A percentile compares a stretch with the other conserved stretches of the same genome.
These are phyloP conservation scores for Talaromyces sp. DNA, from an alignment of 2,329 filamentous ascomycete genomes.

Conservation along the genomic window DNA sequence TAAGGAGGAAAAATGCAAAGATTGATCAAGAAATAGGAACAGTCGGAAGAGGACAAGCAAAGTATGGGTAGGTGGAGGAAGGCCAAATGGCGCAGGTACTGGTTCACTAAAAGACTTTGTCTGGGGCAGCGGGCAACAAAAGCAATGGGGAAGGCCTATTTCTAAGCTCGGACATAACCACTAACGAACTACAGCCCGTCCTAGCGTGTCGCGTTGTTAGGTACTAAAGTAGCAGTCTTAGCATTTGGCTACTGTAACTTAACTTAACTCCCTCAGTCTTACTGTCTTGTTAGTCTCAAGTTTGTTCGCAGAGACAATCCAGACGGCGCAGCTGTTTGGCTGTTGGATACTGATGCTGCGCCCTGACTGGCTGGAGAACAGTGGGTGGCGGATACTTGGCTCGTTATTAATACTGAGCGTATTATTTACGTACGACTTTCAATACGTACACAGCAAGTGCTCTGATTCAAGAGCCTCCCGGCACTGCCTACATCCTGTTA, in stretches of 20 bases:
- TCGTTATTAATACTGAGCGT: background rate
- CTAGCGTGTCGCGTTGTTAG: background rate
- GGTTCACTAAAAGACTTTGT: constrained; percentile 3
- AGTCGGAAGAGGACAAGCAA: background rate
- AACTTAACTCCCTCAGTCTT: background rate
- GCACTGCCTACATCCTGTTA: background rate
- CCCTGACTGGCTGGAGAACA: background rate
- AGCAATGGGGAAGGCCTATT: background rate
- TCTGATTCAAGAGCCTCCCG: background rate
- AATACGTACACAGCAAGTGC: background rate
- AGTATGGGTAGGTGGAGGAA: constrained; percentile 2
- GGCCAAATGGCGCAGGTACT: constrained; percentile 11
- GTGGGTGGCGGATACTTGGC: constrained; percentile 1
- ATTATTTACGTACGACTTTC: background rate
- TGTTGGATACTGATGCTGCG: background rate
- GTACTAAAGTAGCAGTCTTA: background rate
- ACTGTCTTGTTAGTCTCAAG: background rate
- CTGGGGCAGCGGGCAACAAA: constrained; percentile 4
- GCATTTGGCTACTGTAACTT: background rate
- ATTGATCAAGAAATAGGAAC: background rate
- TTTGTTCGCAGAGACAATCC: background rate
- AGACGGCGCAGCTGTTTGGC: background rate
- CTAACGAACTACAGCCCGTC: background rate
- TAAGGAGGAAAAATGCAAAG: background rate
- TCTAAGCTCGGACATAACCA: constrained; percentile 2